Base-by-base conservation (phyloP, 2,329 filamentous ascomycete species). In the Phaeoacremonium minimum region DNA sequence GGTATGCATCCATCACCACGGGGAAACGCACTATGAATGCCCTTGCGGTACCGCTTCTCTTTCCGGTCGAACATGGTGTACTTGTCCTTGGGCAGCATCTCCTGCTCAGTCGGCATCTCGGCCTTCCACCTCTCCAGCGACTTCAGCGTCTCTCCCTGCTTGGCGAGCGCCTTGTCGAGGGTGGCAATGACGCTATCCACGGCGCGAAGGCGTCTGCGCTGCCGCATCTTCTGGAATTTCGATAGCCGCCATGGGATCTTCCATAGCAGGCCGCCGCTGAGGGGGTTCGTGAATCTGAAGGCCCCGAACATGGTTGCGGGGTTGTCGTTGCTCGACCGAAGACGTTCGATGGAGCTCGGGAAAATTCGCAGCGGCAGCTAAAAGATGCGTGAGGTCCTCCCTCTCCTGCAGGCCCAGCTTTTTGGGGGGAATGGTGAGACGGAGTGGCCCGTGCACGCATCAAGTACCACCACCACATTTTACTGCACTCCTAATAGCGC, bases 1-100 rank as follows among this genome's bases (percentile, higher is more conserved):
- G 29, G 17, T 16, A 33, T 8, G 8, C 3, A 43, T 5, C 26
- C 12, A 18, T 26, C 35, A 5, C 7, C 4, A 35, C 6, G 36
- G 9, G 18, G 46, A 19, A 13, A 31, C 88, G 52, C 75, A 95
- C 90, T 97, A 67, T 97, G 91, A 61, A 98, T 90, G 38, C 89
- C 87, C 79, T 98, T 98, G 59, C 93, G 76, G 63, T 97, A 98
- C 52, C 79, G 83, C 80, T 90, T 95, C 61, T 86, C 89, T 66
- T 97, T 96, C 52, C 90, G 83, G 64, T 95, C 91, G 64, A 97
- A 98, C 55, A 98, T 85, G 18, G 88, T 95, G 69, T 98, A 98
- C 69, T 98, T 98, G 69, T 98, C 93, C 64, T 80, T 85, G 32
- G 93, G 85, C 60, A 95, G 60, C 93, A 98, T 98, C 73, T 97